Evolutionary conservation across 2,329 filamentous ascomycete species (phyloP).

Genomic region (Madurella fahalii): DNA sequence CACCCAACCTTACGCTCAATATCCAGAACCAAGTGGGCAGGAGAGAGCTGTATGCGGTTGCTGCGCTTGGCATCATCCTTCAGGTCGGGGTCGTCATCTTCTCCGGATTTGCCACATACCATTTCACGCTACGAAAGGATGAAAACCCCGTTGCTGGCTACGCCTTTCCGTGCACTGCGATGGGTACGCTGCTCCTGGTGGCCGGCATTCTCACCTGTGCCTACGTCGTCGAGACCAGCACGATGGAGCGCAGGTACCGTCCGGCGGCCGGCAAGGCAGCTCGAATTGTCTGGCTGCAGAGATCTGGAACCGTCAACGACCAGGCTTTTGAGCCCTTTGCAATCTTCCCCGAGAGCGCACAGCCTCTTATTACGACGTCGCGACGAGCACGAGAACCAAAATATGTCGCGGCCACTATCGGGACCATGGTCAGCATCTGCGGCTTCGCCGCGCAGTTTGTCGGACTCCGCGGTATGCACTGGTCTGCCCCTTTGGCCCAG

Average conservation of each 20-base stretch:
- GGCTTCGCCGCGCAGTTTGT: conserved; percentile 31
- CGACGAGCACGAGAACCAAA: not conserved
- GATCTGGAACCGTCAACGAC: conserved; percentile 25
- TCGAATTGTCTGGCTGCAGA: conserved; percentile 31
- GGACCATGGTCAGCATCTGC: conserved; percentile 17
- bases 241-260: conserved; percentile 24
- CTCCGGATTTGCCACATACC: not conserved
- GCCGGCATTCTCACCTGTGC: conserved; percentile 30
- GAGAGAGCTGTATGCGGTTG: not conserved
- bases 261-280: conserved; percentile 2
- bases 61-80: not conserved
- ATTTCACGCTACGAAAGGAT: not conserved
- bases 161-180: conserved; percentile 23
- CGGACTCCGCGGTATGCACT: conserved; percentile 29
- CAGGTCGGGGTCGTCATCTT: not conserved
- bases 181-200: conserved; percentile 29
- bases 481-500: conserved; percentile 26
- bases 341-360: not conserved
- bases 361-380: not conserved
- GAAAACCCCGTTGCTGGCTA: not conserved
- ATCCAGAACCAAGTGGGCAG: not conserved
- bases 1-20: conserved; percentile 21
- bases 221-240: conserved; percentile 32
- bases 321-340: conserved; percentile 28
- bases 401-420: not conserved